phyloP scores from a whole-genome alignment of 495 filamentous ascomycete genomes.

The Lasiosphaeris hirsuta region DNA sequence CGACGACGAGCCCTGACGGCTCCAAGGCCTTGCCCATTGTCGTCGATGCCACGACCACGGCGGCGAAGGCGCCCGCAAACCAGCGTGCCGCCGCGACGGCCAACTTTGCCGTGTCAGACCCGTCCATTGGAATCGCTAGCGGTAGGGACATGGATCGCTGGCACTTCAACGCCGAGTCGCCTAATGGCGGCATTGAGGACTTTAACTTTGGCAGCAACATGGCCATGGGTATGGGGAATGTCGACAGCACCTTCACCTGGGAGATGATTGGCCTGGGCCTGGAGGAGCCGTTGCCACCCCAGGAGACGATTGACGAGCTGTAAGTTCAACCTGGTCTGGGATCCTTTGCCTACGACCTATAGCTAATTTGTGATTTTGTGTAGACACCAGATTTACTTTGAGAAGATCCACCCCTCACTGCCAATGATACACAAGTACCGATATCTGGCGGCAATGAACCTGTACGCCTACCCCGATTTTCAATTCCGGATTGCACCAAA shows the following conservation, averaged over 20 bases:
- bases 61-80: slow-evolving; percentile 17
- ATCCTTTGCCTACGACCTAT: neutral
- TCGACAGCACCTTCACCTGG: slow-evolving; percentile 62
- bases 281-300: slow-evolving; percentile 84
- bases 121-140: slow-evolving; percentile 41
- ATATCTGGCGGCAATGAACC: slow-evolving; percentile 78
- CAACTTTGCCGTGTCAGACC: slow-evolving; percentile 45
- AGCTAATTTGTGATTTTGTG: slow-evolving; percentile 17
- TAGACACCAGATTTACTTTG: slow-evolving; percentile 84
- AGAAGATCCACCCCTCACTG: slow-evolving; percentile 78
- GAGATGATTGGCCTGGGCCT: slow-evolving; percentile 93
- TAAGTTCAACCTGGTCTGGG: slow-evolving; percentile 38
- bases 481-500: neutral
- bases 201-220: slow-evolving; percentile 50
- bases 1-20: slow-evolving; percentile 30
- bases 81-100: slow-evolving; percentile 34
- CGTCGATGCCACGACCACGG: slow-evolving; percentile 29
- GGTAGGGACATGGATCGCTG: slow-evolving; percentile 50
- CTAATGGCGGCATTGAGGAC: slow-evolving; percentile 45
- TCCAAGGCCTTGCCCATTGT: slow-evolving; percentile 30
- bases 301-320: slow-evolving; percentile 89
- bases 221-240: slow-evolving; percentile 40
- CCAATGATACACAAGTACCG: slow-evolving; percentile 88
- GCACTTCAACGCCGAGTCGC: slow-evolving; percentile 51
- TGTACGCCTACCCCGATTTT: slow-evolving; percentile 40